A percentile compares a stretch with the other conserved stretches of the same genome.
phyloP scores from a whole-genome alignment of 2,329 filamentous ascomycete genomes.

The Xylaria polymorpha region DNA sequence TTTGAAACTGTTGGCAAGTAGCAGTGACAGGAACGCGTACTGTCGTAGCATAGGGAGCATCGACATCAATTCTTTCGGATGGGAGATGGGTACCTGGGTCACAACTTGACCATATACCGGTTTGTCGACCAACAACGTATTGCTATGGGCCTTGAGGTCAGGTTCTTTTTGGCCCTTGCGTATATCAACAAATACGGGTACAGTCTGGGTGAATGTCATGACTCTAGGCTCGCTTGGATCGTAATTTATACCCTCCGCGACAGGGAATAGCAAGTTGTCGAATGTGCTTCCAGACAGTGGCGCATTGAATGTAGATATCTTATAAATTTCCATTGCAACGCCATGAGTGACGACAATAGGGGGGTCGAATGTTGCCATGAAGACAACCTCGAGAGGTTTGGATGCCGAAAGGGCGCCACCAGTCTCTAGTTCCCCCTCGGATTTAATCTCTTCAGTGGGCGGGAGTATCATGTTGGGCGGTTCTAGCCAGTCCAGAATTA shows the following conservation, averaged over 20 bases:
- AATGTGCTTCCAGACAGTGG: constrained; percentile 61
- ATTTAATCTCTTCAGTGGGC: constrained; percentile 58
- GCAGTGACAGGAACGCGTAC: constrained; percentile 75
- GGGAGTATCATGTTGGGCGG: constrained; percentile 72
- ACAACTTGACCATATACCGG: constrained; percentile 76
- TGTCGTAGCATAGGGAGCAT: constrained; percentile 81
- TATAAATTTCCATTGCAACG: constrained; percentile 71
- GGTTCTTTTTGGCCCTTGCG: constrained; percentile 46
- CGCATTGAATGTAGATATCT: constrained; percentile 62
- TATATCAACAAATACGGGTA: constrained; percentile 56
- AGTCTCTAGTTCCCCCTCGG: constrained; percentile 64
- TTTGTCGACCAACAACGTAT: constrained; percentile 76
- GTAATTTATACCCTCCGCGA: constrained; percentile 59
- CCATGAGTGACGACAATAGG: constrained; percentile 76
- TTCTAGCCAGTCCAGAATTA: constrained; percentile 76
- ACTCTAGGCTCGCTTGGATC: constrained; percentile 69
- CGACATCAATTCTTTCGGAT: constrained; percentile 79
- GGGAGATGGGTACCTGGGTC: constrained; percentile 77
- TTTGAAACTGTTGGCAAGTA: constrained; percentile 72
- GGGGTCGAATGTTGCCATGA: constrained; percentile 79
- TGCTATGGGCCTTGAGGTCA: constrained; percentile 59
- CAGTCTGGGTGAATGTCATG: constrained; percentile 61
- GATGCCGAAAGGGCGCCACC: constrained; percentile 56
- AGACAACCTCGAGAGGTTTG: constrained; percentile 77
- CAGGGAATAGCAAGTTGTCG: constrained; percentile 68